phyloP scores from a whole-genome alignment of 1,139 yeast genomes.

The Chernovozyma aurita region DNA sequence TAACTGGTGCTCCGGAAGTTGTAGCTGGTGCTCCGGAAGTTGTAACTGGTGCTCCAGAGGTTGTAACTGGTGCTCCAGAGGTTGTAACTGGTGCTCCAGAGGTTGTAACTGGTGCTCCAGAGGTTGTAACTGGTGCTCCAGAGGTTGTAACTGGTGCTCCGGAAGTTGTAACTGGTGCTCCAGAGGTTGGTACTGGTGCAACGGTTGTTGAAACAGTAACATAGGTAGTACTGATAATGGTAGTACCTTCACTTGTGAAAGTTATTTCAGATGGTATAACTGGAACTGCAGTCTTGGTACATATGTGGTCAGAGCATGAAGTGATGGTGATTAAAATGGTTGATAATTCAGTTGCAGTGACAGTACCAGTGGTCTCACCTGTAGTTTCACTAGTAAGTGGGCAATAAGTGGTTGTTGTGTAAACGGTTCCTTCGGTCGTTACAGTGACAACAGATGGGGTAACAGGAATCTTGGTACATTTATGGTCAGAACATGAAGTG shows the following conservation, averaged over 20 bases:
- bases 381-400: conserved; percentile 8
- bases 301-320: conserved; percentile 11
- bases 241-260: conserved; percentile 6
- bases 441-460: conserved; percentile 10
- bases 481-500: conserved; percentile 11
- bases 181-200: conserved; percentile 7
- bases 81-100: conserved; percentile 10
- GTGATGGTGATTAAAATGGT: conserved; percentile 6
- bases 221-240: conserved; percentile 15
- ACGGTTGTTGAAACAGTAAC: conserved; percentile 10
- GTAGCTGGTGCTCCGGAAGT: background rate
- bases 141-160: conserved; percentile 10
- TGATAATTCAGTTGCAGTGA: conserved; percentile 6
- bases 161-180: conserved; percentile 10
- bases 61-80: conserved; percentile 10
- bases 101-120: conserved; percentile 8
- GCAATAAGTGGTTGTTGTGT: conserved; percentile 12
- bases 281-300: conserved; percentile 17
- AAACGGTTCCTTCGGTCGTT: conserved; percentile 10
- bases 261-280: conserved; percentile 16
- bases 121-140: conserved; percentile 5
- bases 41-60: conserved; percentile 7
- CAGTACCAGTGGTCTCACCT: conserved; percentile 12
- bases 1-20: background rate
- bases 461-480: conserved; percentile 9